A percentile compares a stretch with the other conserved stretches of the same genome.
Evolutionary conservation across 2,329 filamentous ascomycete genomes (phyloP).

Genomic region (Exophiala mesophila): DNA sequence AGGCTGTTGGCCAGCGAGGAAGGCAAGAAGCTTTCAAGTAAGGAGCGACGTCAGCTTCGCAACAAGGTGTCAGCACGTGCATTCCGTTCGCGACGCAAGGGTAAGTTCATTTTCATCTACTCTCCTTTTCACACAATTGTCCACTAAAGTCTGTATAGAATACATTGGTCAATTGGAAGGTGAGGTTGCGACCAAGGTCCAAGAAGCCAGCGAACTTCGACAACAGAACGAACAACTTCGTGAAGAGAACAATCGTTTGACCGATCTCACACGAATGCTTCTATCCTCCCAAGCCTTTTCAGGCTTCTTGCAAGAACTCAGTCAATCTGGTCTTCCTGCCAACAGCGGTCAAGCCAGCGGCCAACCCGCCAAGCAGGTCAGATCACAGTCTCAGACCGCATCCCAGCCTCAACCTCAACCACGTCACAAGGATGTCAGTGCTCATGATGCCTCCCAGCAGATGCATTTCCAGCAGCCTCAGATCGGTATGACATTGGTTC

Average conservation of each 20-base stretch:
- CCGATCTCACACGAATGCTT: conserved; percentile 74
- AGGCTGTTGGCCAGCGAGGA: conserved; percentile 90
- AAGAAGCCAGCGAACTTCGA: conserved; percentile 76
- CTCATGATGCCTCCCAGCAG: conserved; percentile 49
- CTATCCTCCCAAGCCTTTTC: conserved; percentile 77
- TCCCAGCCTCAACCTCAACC: conserved; percentile 38
- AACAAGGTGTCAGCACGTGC: conserved; percentile 98
- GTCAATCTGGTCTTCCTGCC: conserved; percentile 51
- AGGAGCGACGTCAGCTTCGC: conserved; percentile 91
- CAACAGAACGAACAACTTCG: conserved; percentile 73
- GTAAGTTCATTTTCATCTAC: conserved; percentile 51
- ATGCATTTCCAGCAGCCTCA: conserved; percentile 57
- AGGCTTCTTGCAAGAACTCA: conserved; percentile 69
- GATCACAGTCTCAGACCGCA: conserved; percentile 35
- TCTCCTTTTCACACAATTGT: too few species aligned
- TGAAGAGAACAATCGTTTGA: conserved; percentile 79
- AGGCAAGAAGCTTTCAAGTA: conserved; percentile 98
- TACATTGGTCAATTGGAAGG: conserved; percentile 93
- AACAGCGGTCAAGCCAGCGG: conserved; percentile 34
- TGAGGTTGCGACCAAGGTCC: conserved; percentile 77
- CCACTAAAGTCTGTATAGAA: conserved; percentile 63
- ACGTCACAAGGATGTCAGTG: conserved; percentile 60
- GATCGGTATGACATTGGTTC: conserved; percentile 75
- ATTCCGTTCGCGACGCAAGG: conserved; percentile 96
- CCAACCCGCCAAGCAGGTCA: conserved; percentile 32